Base-by-base conservation (phyloP, 2,329 filamentous ascomycete species). In the Knoxdaviesia capensis region DNA sequence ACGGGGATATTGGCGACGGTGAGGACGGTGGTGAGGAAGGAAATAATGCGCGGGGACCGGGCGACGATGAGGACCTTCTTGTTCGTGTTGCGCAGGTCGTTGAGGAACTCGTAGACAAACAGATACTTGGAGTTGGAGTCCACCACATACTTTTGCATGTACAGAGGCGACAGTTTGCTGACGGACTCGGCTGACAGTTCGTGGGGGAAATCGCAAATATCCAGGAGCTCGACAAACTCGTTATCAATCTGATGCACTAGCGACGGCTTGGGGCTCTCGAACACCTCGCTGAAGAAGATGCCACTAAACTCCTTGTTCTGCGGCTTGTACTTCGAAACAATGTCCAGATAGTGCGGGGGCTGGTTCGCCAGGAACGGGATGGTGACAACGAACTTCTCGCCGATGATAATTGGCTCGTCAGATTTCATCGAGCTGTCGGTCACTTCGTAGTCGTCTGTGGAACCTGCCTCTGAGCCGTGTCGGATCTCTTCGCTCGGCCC, bases 81-180 rank as follows among this genome's bases (percentile, higher is more conserved):
- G 7, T 65, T 58, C 8, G 57, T 53, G 10, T 57, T 53, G n/a
- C 52, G 50, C 7, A 75, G 51, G 6, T 54, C 50, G 20, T 65
- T 56, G 31, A 77, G 51, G 4, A 79, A 56, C 46, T 75, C 70
- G 38, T 62, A 66, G 5, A 77, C 49, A 48, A 79, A 78, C 32
- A 63, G 65, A 48, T 70, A 73, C 48, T 79, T 79, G 43, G 69
- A 58, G 52, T 74, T 77, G 7, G 69, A 66, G 41, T 66, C 66
- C 43, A 66, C 62, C 2, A 66, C 63, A 47, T 73, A 69, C 50
- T 66, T 74, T 48, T 65, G 64, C 42, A 63, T 57, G 28, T 65
- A 60, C 4, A 54, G 51, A 6, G 61, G 50, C 3, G 60, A 53
- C 43, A 71, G 45, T 4, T 49, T 47, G 29, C 57, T 56, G 8